These are phyloP conservation scores for Ophiostoma himal-ulmi DNA, from an alignment of 2,329 filamentous ascomycete genomes.

Conservation along the genomic window DNA sequence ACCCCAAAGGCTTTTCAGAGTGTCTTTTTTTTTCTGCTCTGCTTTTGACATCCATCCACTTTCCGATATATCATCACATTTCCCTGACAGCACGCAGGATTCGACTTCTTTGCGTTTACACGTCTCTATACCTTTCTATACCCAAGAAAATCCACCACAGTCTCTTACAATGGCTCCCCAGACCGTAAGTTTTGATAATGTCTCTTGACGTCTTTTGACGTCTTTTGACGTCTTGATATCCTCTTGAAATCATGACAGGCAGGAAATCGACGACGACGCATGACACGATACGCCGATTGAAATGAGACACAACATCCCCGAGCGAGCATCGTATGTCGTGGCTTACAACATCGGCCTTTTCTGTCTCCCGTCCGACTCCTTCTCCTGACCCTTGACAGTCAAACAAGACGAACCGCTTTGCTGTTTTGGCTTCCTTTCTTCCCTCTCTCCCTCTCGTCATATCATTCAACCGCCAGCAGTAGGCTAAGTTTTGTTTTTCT, in stretches of 20 bases:
- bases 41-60: conserved; percentile 23
- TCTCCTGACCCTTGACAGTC: conserved; percentile 1
- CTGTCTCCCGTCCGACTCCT: too few species aligned
- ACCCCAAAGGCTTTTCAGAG: background rate
- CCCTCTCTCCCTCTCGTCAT: conserved; percentile 36
- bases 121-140: conserved; percentile 27
- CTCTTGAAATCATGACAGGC: background rate
- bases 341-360: too few species aligned
- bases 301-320: too few species aligned
- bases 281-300: background rate
- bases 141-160: conserved; percentile 29
- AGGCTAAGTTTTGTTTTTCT: conserved; percentile 69
- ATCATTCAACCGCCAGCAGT: conserved; percentile 57
- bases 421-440: conserved; percentile 59
- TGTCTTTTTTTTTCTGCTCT: conserved; percentile 17
- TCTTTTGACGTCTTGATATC: background rate
- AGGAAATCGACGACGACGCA: background rate
- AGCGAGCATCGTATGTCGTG: too few species aligned
- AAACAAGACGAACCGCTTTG: conserved; percentile 65
- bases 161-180: conserved; percentile 70
- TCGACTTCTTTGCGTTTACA: conserved; percentile 57
- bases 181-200: conserved; percentile 69
- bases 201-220: background rate
- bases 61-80: conserved; percentile 5
- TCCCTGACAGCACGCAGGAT: conserved; percentile 62